Evolutionary conservation across 371 early-diverging fungal species (phyloP).

Genomic region (Rhizopus arrhizus): DNA sequence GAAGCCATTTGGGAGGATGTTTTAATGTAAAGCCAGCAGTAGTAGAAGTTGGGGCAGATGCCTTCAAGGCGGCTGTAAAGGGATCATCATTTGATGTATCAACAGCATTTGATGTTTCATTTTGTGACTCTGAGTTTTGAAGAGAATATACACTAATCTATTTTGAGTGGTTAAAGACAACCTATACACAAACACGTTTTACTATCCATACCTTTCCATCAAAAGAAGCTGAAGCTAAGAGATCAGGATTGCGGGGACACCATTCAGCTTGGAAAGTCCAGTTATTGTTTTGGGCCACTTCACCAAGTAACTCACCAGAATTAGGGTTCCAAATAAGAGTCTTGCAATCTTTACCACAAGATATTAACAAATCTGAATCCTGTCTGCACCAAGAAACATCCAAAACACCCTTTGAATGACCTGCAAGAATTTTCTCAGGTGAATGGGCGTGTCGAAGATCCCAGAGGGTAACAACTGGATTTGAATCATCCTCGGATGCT

Average conservation of each 20-base stretch:
- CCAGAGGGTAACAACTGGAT: slow-evolving; percentile 87
- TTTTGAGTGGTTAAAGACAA: neutral
- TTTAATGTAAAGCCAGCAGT: slow-evolving; percentile 56
- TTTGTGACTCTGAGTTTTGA: slow-evolving; percentile 59
- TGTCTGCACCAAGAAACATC: slow-evolving; percentile 91
- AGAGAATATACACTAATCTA: slow-evolving; percentile 82
- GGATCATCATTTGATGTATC: slow-evolving; percentile 65
- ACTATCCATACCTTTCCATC: slow-evolving; percentile 59
- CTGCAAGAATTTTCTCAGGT: slow-evolving; percentile 76
- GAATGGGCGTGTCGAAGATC: slow-evolving; percentile 92
- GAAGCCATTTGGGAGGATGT: slow-evolving; percentile 95
- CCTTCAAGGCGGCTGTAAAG: slow-evolving; percentile 57
- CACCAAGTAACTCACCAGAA: slow-evolving; percentile 72
- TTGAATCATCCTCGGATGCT: slow-evolving; percentile 87
- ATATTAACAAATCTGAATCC: slow-evolving; percentile 86
- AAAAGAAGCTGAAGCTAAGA: slow-evolving; percentile 84
- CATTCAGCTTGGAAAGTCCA: slow-evolving; percentile 95
- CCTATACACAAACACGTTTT: neutral
- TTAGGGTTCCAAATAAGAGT: slow-evolving; percentile 89
- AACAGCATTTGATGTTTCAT: slow-evolving; percentile 21
- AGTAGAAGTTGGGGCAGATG: slow-evolving; percentile 28
- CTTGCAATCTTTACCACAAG: slow-evolving; percentile 91
- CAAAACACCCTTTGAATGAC: slow-evolving; percentile 87
- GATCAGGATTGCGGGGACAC: slow-evolving; percentile 91
- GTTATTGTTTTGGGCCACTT: slow-evolving; percentile 77